Conservation (phyloP, 2,329 filamentous ascomycete species). For the Aspergillus texensis region DNA sequence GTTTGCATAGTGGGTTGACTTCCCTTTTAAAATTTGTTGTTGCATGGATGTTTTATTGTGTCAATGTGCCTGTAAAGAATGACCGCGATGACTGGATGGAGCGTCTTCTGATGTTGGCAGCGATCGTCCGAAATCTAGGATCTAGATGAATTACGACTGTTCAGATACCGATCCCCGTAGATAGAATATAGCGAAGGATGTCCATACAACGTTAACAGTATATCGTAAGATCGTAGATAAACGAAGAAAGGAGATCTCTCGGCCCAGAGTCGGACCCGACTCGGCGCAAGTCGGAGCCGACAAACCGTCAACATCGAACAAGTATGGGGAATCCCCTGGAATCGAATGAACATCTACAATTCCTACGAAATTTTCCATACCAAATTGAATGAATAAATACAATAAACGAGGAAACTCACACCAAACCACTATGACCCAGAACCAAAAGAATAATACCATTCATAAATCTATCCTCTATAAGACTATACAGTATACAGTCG, state of each 20-base stretch:
- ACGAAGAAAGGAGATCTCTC: neutral
- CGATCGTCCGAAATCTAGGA: slow-evolving; percentile 19
- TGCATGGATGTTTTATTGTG: neutral
- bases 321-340: neutral
- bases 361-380: no score
- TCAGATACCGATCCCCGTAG: neutral
- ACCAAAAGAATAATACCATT: neutral
- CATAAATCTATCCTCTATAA: neutral
- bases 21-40: slow-evolving; percentile 8
- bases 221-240: neutral
- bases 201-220: neutral
- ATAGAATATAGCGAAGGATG: neutral
- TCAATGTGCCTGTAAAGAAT: neutral
- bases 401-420: no score
- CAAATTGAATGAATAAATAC: no score
- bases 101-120: slow-evolving; percentile 4
- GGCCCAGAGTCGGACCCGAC: neutral
- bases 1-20: slow-evolving; percentile 55
- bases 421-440: neutral
- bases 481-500: neutral
- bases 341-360: neutral
- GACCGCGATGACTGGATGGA: neutral
- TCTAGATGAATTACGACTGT: neutral
- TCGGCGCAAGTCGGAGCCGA: neutral
- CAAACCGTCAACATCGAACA: neutral